Percentiles rank a stretch among this genome's conserved stretches.
These are phyloP conservation scores for Xylaria sp. DNA, from an alignment of 495 filamentous ascomycete species.

Conservation along the genomic window DNA sequence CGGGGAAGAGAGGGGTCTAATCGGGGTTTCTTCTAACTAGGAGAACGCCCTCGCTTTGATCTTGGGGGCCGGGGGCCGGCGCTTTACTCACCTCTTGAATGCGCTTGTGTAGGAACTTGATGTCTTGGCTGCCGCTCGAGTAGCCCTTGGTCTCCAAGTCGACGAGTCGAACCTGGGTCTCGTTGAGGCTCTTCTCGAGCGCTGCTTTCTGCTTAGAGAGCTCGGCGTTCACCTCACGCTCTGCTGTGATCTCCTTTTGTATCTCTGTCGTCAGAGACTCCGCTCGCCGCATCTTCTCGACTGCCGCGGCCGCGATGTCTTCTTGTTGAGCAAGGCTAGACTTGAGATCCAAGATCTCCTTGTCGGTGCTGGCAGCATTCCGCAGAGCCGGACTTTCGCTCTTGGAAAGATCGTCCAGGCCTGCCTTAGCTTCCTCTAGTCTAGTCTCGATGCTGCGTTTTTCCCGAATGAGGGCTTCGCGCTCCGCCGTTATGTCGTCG, in stretches of 20 bases:
- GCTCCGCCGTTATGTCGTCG: conserved; percentile 85
- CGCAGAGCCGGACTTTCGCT: conserved; percentile 90
- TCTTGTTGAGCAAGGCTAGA: conserved; percentile 89
- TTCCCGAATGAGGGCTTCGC: conserved; percentile 84
- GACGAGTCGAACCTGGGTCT: conserved; percentile 86
- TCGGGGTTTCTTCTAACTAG: conserved; percentile 19
- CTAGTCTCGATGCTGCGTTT: conserved; percentile 89
- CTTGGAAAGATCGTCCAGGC: conserved; percentile 88
- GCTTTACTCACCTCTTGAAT: conserved; percentile 84
- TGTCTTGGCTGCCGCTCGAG: conserved; percentile 90
- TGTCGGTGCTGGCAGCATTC: conserved; percentile 88
- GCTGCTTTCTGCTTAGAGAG: conserved; percentile 92
- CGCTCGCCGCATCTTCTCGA: conserved; percentile 97
- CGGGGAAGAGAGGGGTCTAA: conserved; percentile 30
- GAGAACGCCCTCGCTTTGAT: conserved; percentile 14
- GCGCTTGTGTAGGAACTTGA: conserved; percentile 91
- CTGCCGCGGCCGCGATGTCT: conserved; percentile 88
- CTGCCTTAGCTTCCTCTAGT: conserved; percentile 85
- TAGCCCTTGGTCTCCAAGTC: conserved; percentile 98
- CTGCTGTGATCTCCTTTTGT: conserved; percentile 92
- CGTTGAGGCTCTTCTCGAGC: conserved; percentile 89
- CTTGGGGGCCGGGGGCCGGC: conserved; percentile 26
- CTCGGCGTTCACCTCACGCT: conserved; percentile 81
- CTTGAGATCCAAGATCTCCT: conserved; percentile 89
- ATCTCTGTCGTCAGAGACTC: conserved; percentile 88